Evolutionary conservation across 257 asterid species (phyloP).

Genomic region (Solanum chilense): DNA sequence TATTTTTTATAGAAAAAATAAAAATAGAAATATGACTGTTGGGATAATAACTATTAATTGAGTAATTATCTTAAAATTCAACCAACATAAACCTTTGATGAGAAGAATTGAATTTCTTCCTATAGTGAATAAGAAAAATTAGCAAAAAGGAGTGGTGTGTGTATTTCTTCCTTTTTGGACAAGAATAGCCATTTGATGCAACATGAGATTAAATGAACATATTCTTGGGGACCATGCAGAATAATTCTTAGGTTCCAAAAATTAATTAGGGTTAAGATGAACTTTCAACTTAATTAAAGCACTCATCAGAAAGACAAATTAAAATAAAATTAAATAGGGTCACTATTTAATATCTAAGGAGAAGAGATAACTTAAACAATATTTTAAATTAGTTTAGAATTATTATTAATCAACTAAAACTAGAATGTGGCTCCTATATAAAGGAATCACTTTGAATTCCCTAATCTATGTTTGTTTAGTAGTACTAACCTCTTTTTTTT

Average conservation of each 20-base stretch:
- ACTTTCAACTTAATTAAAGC: neutral
- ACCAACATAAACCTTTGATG: neutral
- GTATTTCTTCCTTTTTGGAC: neutral
- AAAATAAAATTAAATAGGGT: neutral
- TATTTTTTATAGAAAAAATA: no score
- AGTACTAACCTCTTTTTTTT: neutral
- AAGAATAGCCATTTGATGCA: neutral
- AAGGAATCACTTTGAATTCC: neutral
- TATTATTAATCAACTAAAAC: neutral
- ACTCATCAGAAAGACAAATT: neutral
- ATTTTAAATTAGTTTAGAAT: neutral
- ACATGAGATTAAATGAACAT: neutral
- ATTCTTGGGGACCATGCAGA: neutral
- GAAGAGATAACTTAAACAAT: neutral
- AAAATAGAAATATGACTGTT: no score
- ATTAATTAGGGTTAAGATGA: neutral
- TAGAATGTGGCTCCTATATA: slow-evolving; percentile 1
- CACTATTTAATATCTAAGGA: neutral
- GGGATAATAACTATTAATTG: neutral
- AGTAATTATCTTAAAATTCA: neutral
- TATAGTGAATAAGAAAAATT: neutral
- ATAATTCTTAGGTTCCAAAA: neutral
- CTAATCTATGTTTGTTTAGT: neutral
- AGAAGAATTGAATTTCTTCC: neutral
- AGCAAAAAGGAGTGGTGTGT: neutral